Base-by-base conservation (phyloP, 345 rosid species). In the Sapria himalayana region DNA sequence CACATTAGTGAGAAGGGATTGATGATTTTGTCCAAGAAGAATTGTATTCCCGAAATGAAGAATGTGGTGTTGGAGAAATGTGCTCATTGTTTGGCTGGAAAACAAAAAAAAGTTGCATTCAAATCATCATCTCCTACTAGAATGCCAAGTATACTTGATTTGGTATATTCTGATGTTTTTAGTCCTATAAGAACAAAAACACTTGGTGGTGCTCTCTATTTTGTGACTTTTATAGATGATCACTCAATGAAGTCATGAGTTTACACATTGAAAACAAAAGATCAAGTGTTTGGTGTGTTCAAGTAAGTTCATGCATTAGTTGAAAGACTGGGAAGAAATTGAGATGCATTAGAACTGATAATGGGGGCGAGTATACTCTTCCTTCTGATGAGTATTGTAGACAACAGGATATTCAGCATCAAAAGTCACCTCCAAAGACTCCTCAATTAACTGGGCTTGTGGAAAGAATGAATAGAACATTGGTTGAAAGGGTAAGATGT, bases 171-270 rank as follows among this genome's bases (percentile, higher is more conserved):
- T 6, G 3, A 46, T 34, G 5, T 46, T 3, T 15, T 12, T 23
- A 21, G 29, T 9, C 50, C 17, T 34, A 20, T 34, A 1, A 22
- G 24, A 8, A 13, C 12, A 8, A 22, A 7, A 33, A 32, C 33
- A 21, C 33, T 33, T 15, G 8, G 41, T 23, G 22, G 41, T 22
- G 15, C 41, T 15, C 13, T 9, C 0, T 34, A 34, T 9, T 46
- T 34, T 46, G 15, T 34, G 2, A 46, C 41, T 20, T 39, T 23
- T 34, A 46, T 46, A 10, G 12, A 46, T 21, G 41, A 34, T 46
- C 15, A 46, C 10, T 33, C 5, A 16, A 45, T 14, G 5, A 33
- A 45, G 15, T n/a, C 9, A 0, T 45, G 37, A 13, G 14, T 25
- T 25, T 41, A 8, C 17, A 15, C 5, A 3, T 8, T 31, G 14